A percentile compares a stretch with the other conserved stretches of the same genome.
These are phyloP conservation scores for Tubosaeta sp. DNA, from an alignment of 768 basidiomycete genomes.

Conservation along the genomic window DNA sequence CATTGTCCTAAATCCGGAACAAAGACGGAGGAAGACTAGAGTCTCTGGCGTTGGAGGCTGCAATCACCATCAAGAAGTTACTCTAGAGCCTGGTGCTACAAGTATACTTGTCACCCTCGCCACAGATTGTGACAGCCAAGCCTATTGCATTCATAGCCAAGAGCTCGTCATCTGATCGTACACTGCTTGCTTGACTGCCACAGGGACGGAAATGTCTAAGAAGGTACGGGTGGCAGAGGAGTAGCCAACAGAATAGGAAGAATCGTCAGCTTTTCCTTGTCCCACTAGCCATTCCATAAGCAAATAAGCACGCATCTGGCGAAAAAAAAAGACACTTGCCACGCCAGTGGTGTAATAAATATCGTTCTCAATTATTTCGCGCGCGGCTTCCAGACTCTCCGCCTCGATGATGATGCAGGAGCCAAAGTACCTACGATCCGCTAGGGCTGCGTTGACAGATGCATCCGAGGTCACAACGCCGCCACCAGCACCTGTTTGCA, in stretches of 20 bases:
- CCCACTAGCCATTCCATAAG: slow-evolving; percentile 42
- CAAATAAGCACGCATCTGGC: not conserved
- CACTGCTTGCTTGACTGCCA: not conserved
- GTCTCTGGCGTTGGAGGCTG: no score
- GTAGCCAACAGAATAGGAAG: slow-evolving; percentile 39
- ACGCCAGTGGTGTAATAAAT: slow-evolving; percentile 23
- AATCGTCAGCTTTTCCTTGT: slow-evolving; percentile 51
- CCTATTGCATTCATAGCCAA: not conserved
- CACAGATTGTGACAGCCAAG: no score
- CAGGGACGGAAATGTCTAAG: not conserved
- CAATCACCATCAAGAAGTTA: no score
- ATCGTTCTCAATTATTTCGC: slow-evolving; percentile 22
- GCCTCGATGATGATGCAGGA: slow-evolving; percentile 54
- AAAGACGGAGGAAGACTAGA: not conserved
- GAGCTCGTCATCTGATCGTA: not conserved
- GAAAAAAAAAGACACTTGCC: slow-evolving; percentile 9
- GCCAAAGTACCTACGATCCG: slow-evolving; percentile 56
- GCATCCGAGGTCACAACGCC: slow-evolving; percentile 55
- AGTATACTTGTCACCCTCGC: no score
- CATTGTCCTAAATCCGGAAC: not conserved
- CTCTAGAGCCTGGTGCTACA: no score
- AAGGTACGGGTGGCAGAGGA: slow-evolving; percentile 7
- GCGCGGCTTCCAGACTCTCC: slow-evolving; percentile 44
- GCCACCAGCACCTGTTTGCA: slow-evolving; percentile 49
- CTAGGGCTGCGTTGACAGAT: slow-evolving; percentile 41